Evolutionary conservation across 352 stramenopile species (phyloP).

Genomic region (Phytophthora megakarya): DNA sequence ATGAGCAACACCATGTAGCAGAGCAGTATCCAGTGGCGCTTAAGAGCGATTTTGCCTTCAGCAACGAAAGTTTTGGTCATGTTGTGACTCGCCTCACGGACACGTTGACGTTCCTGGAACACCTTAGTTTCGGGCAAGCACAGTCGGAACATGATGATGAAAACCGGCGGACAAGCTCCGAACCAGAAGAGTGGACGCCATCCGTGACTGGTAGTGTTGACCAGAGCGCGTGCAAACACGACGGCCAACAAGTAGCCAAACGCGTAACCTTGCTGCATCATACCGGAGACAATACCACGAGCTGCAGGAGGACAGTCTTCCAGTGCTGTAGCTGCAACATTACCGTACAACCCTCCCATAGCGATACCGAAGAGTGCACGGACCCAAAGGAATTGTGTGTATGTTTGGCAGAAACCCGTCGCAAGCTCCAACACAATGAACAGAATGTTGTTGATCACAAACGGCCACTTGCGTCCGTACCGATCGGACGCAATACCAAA

Average conservation of each 20-base stretch:
- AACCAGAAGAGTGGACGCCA: conserved; percentile 60
- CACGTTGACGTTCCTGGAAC: conserved; percentile 42
- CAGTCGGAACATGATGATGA: conserved; percentile 53
- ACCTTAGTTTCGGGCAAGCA: conserved; percentile 47
- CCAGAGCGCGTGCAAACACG: conserved; percentile 42
- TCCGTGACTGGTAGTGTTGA: conserved; percentile 51
- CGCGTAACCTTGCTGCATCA: conserved; percentile 60
- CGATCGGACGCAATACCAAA: conserved; percentile 55
- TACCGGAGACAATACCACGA: conserved; percentile 56
- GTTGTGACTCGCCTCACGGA: conserved; percentile 39
- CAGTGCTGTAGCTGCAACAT: conserved; percentile 47
- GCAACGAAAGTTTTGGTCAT: conserved; percentile 41
- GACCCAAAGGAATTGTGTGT: conserved; percentile 43
- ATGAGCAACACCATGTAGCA: conserved; percentile 55
- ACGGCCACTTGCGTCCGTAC: conserved; percentile 48
- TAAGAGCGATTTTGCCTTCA: conserved; percentile 51
- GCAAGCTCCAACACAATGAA: conserved; percentile 49
- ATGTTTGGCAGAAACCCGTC: conserved; percentile 48
- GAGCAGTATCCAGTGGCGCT: conserved; percentile 50
- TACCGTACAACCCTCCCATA: conserved; percentile 61
- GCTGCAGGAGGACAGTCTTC: conserved; percentile 46
- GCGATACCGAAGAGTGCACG: conserved; percentile 46
- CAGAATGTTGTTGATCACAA: conserved; percentile 50
- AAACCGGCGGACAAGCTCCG: conserved; percentile 47
- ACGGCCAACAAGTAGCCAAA: conserved; percentile 49